phyloP scores from a whole-genome alignment of 208 protist genomes.

The Crithidia brevicula region DNA sequence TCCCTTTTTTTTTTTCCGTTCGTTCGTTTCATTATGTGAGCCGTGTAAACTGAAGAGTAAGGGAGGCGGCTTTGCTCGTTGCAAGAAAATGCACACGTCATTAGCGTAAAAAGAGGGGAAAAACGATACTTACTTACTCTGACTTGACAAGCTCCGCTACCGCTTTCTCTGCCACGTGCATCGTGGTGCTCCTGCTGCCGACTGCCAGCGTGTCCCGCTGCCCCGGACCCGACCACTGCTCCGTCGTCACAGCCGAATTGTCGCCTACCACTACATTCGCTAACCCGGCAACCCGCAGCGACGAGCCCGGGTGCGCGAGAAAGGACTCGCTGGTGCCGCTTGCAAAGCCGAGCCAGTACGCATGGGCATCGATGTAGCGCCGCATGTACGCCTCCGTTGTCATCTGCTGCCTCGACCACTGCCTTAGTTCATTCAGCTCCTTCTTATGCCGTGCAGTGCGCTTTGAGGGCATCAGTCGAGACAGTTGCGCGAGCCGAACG shows the following conservation, averaged over 20 bases:
- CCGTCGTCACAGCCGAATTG: conserved; percentile 55
- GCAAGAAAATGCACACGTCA: no score
- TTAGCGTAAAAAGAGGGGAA: no score
- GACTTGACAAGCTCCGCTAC: conserved; percentile 30
- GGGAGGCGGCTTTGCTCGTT: no score
- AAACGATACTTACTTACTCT: no score
- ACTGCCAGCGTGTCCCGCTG: conserved; percentile 44
- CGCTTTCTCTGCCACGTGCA: conserved; percentile 51
- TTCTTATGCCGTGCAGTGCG: conserved; percentile 36
- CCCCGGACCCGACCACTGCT: conserved; percentile 35
- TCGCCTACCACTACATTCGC: conserved; percentile 76
- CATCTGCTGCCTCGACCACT: conserved; percentile 42
- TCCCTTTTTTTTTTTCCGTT: conserved; percentile 1
- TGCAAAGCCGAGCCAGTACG: conserved; percentile 83
- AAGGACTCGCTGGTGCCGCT: conserved; percentile 63
- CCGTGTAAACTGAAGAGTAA: no score
- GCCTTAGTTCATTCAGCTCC: conserved; percentile 45
- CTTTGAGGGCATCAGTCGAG: conserved; percentile 56
- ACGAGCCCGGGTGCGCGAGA: conserved; percentile 24
- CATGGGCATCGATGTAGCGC: conserved; percentile 67
- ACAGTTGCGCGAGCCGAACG: conserved; percentile 63
- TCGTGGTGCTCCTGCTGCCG: conserved; percentile 59
- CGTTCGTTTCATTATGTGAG: no score
- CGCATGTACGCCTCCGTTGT: conserved; percentile 60
- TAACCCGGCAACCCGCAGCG: conserved; percentile 33